These are phyloP conservation scores for Clarireedia sp. DNA, from an alignment of 2,329 filamentous ascomycete genomes.

Conservation along the genomic window DNA sequence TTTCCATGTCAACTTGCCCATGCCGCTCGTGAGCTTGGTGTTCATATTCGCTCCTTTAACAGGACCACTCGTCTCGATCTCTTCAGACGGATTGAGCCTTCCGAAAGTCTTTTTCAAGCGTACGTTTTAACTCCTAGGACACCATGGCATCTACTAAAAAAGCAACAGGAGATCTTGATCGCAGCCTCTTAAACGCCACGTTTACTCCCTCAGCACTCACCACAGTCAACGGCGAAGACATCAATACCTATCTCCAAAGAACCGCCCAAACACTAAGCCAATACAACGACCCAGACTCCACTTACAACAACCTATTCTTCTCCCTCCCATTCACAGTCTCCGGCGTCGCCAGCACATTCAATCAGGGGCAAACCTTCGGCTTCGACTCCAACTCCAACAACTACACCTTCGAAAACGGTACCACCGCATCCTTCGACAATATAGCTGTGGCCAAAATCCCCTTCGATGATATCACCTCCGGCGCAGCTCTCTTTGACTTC, in stretches of 20 bases:
- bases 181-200: constrained; percentile 19
- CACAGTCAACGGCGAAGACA: constrained; percentile 47
- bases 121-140: constrained; percentile 17
- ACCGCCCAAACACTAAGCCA: constrained; percentile 30
- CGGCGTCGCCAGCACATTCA: constrained; percentile 29
- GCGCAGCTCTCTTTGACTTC: constrained; percentile 19
- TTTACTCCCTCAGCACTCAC: constrained; percentile 39
- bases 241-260: constrained; percentile 38
- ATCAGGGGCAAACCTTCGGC: constrained; percentile 25
- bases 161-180: constrained; percentile 12
- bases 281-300: constrained; percentile 33
- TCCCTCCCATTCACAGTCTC: constrained; percentile 6
- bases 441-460: constrained; percentile 29
- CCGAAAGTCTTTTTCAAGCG: constrained; percentile 48
- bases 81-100: constrained; percentile 46
- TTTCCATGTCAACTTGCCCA: constrained; percentile 52
- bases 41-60: constrained; percentile 4
- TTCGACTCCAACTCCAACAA: constrained; percentile 32
- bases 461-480: constrained; percentile 23
- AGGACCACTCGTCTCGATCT: constrained; percentile 48
- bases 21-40: constrained; percentile 41
- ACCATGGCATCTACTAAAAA: background rate
- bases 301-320: constrained; percentile 35
- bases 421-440: constrained; percentile 28
- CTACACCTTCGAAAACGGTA: constrained; percentile 35